These are phyloP conservation scores for Ulmus americana DNA, from an alignment of 331 rosid genomes.

Conservation along the genomic window DNA sequence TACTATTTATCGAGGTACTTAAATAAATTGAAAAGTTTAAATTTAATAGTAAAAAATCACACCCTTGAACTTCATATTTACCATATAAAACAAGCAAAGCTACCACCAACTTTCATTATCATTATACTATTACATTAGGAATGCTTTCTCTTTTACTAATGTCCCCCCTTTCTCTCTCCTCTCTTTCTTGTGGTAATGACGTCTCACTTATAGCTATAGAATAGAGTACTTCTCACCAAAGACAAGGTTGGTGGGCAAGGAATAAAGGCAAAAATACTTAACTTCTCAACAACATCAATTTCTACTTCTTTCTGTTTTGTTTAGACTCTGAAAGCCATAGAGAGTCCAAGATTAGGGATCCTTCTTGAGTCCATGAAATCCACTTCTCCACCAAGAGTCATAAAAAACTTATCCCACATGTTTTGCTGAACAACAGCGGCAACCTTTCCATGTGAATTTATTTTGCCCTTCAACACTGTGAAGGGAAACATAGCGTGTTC, in stretches of 20 bases:
- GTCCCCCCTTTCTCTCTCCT: background rate
- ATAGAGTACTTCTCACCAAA: too few relatives aligned
- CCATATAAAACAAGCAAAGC: too few relatives aligned
- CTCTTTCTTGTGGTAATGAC: background rate
- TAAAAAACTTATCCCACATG: slow-evolving; percentile 36
- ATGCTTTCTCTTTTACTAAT: background rate
- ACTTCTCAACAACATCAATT: too few relatives aligned
- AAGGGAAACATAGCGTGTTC: slow-evolving; percentile 44
- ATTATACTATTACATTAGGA: background rate
- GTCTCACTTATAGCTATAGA: too few relatives aligned
- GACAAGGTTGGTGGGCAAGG: background rate
- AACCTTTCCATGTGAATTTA: slow-evolving; percentile 42
- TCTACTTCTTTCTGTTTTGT: background rate
- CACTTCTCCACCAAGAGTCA: slow-evolving; percentile 55
- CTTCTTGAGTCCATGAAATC: slow-evolving; percentile 28
- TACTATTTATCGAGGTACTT: rapidly evolving
- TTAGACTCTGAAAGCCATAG: slow-evolving; percentile 48
- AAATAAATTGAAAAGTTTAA: too few relatives aligned
- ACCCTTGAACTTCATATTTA: too few relatives aligned
- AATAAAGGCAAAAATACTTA: background rate
- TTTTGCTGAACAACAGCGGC: slow-evolving; percentile 52
- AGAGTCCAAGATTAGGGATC: slow-evolving; percentile 46
- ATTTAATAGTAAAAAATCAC: too few relatives aligned
- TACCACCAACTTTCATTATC: background rate
- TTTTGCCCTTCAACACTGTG: slow-evolving; percentile 44